Evolutionary conservation across 805 yeast genomes (phyloP), one percentile per base, ranked within the genome.

Genomic region (Ogataea kodamae): DNA sequence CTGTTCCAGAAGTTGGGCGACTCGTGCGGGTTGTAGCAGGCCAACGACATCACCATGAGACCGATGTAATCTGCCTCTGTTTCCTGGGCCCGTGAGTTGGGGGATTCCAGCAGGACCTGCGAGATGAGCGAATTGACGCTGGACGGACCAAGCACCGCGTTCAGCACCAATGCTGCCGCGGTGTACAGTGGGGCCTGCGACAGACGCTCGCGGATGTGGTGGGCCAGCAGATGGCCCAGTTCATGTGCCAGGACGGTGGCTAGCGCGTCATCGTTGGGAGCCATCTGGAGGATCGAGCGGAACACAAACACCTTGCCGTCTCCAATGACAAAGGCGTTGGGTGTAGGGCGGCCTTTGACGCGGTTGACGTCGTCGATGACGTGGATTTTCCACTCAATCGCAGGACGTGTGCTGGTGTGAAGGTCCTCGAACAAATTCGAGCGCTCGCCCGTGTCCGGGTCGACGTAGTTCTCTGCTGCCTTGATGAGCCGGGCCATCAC

Each of bases 231-330:
- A 62, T 92, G 98, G 0, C 96, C 89, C 36, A 89, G 74, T 51
- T 92, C 99, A 56, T 92, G 99, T 0, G 95, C 68, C 28, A 92
- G 64, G 3, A 92, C 96, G 0, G 97, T 88, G n/a, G 97, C 97
- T 27, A 92, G 61, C 2, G 96, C 97, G 55, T 87, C 94, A 33
- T 87, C 94, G 52, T 84, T 78, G 16, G 65, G 62, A 56, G 95
- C 81, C 18, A 92, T 74, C 1, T 84, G 82, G 28, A 92, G 55
- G 24, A 92, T 85, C 7, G 84, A 75, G 28, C 81, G 69, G 52
- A 84, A 86, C 12, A 92, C 88, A 61, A 92, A 92, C 25, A 92
- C 95, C 57, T 89, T 89, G 5, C 98, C 98, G 41, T 92, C 90
- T 13, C 97, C 97, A 21, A 92, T 66, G 12, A 92, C 96, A 61